Evolutionary conservation across 352 stramenopile species (phyloP).

Genomic region (Achlya hypogyna): DNA sequence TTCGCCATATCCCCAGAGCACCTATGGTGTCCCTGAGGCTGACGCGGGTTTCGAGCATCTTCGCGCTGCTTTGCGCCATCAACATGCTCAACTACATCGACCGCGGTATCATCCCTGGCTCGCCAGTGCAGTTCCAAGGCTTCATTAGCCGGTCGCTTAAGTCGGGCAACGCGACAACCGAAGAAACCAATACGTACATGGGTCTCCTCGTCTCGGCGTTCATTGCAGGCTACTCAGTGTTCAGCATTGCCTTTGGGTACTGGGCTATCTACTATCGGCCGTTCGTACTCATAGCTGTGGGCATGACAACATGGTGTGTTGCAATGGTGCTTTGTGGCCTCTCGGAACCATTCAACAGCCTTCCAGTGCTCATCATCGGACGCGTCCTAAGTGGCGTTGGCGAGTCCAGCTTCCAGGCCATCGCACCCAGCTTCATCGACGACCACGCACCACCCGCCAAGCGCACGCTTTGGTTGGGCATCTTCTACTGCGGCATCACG

Average conservation of each 20-base stretch:
- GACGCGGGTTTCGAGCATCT: constrained; percentile 31
- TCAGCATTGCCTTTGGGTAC: constrained; percentile 86
- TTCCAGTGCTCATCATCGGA: constrained; percentile 81
- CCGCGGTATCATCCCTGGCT: constrained; percentile 91
- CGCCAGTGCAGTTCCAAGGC: constrained; percentile 83
- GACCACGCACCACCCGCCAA: constrained; percentile 56
- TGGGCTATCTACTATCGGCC: constrained; percentile 78
- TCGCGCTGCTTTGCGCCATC: constrained; percentile 78
- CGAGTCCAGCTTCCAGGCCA: constrained; percentile 89
- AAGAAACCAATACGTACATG: constrained; percentile 50
- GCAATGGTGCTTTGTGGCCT: constrained; percentile 80
- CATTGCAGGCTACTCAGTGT: constrained; percentile 89
- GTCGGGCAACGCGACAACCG: constrained; percentile 5
- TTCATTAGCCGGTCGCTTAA: constrained; percentile 58
- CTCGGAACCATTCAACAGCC: constrained; percentile 64
- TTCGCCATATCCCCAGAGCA: no score
- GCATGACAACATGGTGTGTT: constrained; percentile 84
- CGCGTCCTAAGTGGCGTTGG: constrained; percentile 82
- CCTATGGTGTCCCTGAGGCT: not conserved
- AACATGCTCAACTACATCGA: constrained; percentile 94
- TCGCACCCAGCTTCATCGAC: constrained; percentile 90
- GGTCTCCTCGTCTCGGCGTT: constrained; percentile 87
- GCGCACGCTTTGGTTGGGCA: constrained; percentile 81
- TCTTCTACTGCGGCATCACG: constrained; percentile 90
- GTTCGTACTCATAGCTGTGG: constrained; percentile 85